Base-by-base conservation (phyloP, 345 rosid genomes). In the Carallia brachiata region DNA sequence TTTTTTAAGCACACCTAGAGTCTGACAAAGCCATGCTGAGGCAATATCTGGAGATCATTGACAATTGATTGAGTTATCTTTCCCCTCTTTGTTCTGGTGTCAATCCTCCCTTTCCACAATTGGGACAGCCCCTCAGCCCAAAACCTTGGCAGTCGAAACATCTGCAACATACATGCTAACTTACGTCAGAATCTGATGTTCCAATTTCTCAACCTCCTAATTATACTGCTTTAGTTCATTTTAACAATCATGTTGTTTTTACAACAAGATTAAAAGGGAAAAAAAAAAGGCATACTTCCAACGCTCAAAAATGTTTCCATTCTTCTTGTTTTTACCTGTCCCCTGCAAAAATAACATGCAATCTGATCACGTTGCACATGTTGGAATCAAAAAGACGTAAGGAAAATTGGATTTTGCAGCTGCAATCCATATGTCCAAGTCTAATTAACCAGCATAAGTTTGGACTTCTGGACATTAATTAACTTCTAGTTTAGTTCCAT, bases 71-170 rank as follows among this genome's bases (percentile, higher is more conserved):
- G 52, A 47, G 56, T 44, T 70, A 37, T 57, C 60, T 39, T 30
- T 61, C 59, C 4, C 62, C 54, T 65, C 61, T 37, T 36, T 54
- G 37, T 66, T 47, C 69, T 36, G 75, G 59, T 30, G 67, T 60
- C 36, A 89, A 73, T 52, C 97, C 97, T 81, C 89, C 95, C 62
- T 82, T 60, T 30, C 97, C 90, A 73, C 93, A 91, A 30, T 37
- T 72, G 4, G 95, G 97, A 60, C 97, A 91, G 36, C 93, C 78
- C 75, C 79, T 86, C 66, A 89, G 48, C 56, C 95, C 97, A 19
- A 91, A 91, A 55, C 95, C 97, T 82, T 89, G 97, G 68, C 96
- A 89, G 44, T 88, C 93, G 66, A 81, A 91, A 70, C 97, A 91
- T 72, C 95, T 87, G 78, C 65, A 82, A 44, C 52, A 66, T 6